Evolutionary conservation across 2,329 filamentous ascomycete genomes (phyloP).

Genomic region (Fusarium nanum): DNA sequence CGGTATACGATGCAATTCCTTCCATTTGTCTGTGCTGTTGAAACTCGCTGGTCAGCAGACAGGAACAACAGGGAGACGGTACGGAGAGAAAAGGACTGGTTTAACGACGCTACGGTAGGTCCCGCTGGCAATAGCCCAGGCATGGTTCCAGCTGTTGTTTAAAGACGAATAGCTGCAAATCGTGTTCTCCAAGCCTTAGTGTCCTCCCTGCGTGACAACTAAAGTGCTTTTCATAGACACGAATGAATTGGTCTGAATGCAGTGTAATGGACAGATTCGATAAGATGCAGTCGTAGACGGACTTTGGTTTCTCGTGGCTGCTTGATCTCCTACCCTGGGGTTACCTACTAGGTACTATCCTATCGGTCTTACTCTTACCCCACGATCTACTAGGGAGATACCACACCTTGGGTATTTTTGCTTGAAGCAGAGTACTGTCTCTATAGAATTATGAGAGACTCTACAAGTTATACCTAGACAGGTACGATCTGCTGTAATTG

Average conservation of each 20-base stretch:
- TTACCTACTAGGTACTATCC: neutral
- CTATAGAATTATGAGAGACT: neutral
- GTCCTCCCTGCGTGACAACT: neutral
- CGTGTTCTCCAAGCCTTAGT: neutral
- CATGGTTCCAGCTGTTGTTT: neutral
- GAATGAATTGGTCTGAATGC: neutral
- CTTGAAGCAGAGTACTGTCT: neutral
- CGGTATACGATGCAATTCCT: constrained; percentile 11
- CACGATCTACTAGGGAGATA: constrained; percentile 37
- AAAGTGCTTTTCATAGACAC: too few relatives aligned
- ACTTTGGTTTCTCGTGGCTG: constrained; percentile 24
- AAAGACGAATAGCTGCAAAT: neutral
- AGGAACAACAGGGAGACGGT: constrained; percentile 27
- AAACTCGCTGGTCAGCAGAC: constrained; percentile 35
- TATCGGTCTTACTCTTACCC: constrained; percentile 38
- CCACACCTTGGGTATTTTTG: neutral
- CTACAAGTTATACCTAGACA: neutral
- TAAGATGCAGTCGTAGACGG: neutral
- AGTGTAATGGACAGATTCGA: neutral
- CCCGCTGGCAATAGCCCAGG: constrained; percentile 16
- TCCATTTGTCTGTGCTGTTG: constrained; percentile 28
- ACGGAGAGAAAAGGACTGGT: constrained; percentile 21
- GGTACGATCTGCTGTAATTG: neutral
- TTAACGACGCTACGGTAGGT: constrained; percentile 24
- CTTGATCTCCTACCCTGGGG: constrained; percentile 22